A percentile compares a stretch with the other conserved stretches of the same genome.
Evolutionary conservation across 192 early-diverging fungal genomes (phyloP).

Genomic region (Rhizoclosmatium globosum): DNA sequence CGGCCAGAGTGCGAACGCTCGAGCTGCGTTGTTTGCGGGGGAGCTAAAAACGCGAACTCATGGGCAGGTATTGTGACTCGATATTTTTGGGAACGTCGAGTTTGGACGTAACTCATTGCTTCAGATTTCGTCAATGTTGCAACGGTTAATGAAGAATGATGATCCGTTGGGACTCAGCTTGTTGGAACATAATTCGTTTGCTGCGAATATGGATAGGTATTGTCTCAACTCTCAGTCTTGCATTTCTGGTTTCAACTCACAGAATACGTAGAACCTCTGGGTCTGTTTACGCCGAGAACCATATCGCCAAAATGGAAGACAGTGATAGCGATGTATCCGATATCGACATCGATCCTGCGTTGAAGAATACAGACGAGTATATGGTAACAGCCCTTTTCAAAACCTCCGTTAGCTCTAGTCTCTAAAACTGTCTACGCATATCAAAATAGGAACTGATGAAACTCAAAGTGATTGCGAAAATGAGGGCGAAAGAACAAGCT

Average conservation of each 20-base stretch:
- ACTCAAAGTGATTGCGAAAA: constrained; percentile 10
- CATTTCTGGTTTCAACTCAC: not conserved
- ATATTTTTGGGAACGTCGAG: not conserved
- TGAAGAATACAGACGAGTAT: constrained; percentile 21
- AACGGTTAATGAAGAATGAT: not conserved
- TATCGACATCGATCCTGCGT: constrained; percentile 3
- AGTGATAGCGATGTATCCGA: constrained; percentile 26
- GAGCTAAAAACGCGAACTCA: constrained; percentile 5
- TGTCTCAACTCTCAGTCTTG: too few species aligned
- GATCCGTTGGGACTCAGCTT: not conserved
- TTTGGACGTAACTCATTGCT: too few species aligned
- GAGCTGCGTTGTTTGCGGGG: not conserved
- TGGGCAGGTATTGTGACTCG: not conserved
- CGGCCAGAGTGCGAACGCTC: not conserved
- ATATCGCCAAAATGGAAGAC: constrained; percentile 16
- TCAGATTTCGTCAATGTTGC: too few species aligned
- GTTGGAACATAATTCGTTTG: not conserved
- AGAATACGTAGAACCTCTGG: constrained; percentile 1
- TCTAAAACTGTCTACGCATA: not conserved
- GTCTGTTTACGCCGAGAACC: constrained; percentile 1
- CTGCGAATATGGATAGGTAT: not conserved
- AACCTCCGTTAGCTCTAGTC: not conserved
- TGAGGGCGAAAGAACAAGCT: constrained; percentile 1
- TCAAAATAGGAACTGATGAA: constrained; percentile 18
- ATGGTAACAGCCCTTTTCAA: constrained; percentile 1